Base-by-base conservation (phyloP, 352 stramenopile genomes). In the Salisapilia sapeloensis region DNA sequence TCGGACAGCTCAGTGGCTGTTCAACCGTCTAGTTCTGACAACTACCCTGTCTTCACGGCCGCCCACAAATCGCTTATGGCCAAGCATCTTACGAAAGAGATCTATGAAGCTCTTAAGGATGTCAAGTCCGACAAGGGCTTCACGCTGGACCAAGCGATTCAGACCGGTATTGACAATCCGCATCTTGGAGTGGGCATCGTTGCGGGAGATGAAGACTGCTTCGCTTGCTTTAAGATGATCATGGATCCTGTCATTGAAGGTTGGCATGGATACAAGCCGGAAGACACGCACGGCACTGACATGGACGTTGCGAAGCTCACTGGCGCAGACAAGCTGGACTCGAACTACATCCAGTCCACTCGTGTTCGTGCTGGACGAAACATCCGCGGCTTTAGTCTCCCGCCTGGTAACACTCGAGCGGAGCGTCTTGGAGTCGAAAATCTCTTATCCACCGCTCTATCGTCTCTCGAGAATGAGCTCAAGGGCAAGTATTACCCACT, bases 341-440 rank as follows among this genome's bases (percentile, higher is more conserved):
- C 60, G 29, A 45, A 22, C 7, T 97, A 96, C 40, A 85, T 97
- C 28, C 47, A 92, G 25, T 94, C 83, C 23, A 96, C 89, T 6
- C 75, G 89, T 18, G 89, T 97, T 31, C 77, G 89, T 32, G 71
- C 92, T 10, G 84, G 85, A 0, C 58, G 89, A 25, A 95, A 84
- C 29, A 78, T 97, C 24, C 67, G 81, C 22, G 83, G 84, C 7
- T 69, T 95, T 27, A 63, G 59, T 24, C 66, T 97, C 26, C 83
- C 84, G 6, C 63, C 84, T 2, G 77, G 78, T 2, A 94, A 87
- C 34, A 86, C 75, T 7, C 62, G 86, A 19, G 56, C 53, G 11
- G 78, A 94, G 39, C 67, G 87, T 19, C 52, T 66, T 6, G 52
- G 85, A 36, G 57, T 96, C 23, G 81, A 96, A 53, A 57, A 67